phyloP scores from a whole-genome alignment of 352 stramenopile species.

The Globisporangium recalcitrans region DNA sequence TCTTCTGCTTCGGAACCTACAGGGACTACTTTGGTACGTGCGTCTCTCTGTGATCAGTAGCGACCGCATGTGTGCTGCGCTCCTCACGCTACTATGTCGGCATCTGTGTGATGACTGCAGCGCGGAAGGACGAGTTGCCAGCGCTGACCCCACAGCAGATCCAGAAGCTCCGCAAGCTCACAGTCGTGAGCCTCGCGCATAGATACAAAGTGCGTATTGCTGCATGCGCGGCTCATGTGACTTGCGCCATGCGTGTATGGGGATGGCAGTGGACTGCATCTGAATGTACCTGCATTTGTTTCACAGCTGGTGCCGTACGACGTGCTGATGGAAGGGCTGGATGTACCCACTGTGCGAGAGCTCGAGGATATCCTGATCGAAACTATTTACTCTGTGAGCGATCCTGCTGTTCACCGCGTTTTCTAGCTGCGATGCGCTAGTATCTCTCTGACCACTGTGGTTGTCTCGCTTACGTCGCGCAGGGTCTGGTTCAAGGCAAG shows the following conservation, averaged over 20 bases:
- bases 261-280: background rate
- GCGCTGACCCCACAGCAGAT: slow-evolving; percentile 61
- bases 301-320: slow-evolving; percentile 77
- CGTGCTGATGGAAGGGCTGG: slow-evolving; percentile 70
- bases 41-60: slow-evolving; percentile 8
- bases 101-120: too few relatives aligned
- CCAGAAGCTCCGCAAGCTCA: slow-evolving; percentile 88
- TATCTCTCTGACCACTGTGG: background rate
- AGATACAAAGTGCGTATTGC: slow-evolving; percentile 55
- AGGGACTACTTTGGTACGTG: slow-evolving; percentile 69
- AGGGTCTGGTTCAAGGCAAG: slow-evolving; percentile 89
- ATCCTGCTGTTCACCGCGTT: background rate
- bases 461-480: background rate
- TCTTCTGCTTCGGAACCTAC: slow-evolving; percentile 90
- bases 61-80: background rate
- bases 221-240: background rate
- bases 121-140: slow-evolving; percentile 55
- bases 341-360: slow-evolving; percentile 75
- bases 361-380: slow-evolving; percentile 93
- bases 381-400: slow-evolving; percentile 86
- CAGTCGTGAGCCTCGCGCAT: slow-evolving; percentile 81
- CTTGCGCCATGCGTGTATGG: background rate
- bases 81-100: background rate
- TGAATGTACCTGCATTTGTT: background rate
- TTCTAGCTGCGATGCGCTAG: too few relatives aligned